Percentiles rank a stretch among this genome's conserved stretches.
phyloP scores from a whole-genome alignment of 305 asterid genomes.

The Withania somnifera region DNA sequence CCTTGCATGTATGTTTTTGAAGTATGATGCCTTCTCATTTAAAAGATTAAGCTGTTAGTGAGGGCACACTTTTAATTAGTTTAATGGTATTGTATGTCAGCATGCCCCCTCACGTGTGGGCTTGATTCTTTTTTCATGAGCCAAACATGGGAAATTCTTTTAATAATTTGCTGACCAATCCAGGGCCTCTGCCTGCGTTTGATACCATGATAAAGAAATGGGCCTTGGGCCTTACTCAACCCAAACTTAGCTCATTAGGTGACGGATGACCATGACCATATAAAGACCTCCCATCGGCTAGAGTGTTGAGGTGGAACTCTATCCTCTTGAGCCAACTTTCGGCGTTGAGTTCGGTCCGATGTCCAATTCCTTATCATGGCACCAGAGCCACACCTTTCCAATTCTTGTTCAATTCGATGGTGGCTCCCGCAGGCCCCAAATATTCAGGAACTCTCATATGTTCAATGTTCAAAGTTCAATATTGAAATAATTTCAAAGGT shows the following conservation, averaged over 20 bases:
- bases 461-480: too few relatives aligned
- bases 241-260: neutral
- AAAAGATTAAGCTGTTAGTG: neutral
- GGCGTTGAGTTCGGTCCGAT: too few relatives aligned
- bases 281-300: neutral
- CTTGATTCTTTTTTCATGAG: neutral
- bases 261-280: neutral
- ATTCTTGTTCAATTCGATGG: neutral
- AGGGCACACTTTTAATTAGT: neutral
- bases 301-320: neutral
- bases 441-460: too few relatives aligned
- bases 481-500: too few relatives aligned
- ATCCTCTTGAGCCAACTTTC: neutral
- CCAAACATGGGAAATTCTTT: neutral
- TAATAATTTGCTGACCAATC: neutral
- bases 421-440: too few relatives aligned
- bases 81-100: neutral
- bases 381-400: neutral
- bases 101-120: neutral
- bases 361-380: neutral
- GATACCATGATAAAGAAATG: neutral
- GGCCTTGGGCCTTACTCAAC: neutral
- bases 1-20: neutral
- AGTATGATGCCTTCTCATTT: neutral
- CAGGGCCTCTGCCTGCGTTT: neutral